These are phyloP conservation scores for Aspergillus cejpii DNA, from an alignment of 2,329 filamentous ascomycete genomes.

Conservation along the genomic window DNA sequence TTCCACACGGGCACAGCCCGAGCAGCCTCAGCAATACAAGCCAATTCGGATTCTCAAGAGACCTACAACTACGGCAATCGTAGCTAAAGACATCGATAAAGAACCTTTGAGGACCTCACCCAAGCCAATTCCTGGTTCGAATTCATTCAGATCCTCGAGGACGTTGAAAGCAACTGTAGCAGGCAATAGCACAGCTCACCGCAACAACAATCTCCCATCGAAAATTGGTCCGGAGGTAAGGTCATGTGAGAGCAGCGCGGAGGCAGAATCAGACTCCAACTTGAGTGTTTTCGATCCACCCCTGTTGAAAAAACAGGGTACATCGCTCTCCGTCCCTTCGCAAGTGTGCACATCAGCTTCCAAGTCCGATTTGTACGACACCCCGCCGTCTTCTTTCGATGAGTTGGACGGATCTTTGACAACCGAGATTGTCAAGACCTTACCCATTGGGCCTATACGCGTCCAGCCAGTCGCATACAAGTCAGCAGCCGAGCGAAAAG, in stretches of 20 bases:
- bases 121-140: conserved; percentile 5
- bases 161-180: neutral
- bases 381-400: conserved; percentile 34
- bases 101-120: conserved; percentile 1
- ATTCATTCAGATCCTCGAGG: conserved; percentile 2
- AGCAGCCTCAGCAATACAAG: conserved; percentile 4
- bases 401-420: conserved; percentile 20
- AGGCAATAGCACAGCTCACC: neutral
- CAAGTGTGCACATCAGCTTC: conserved; percentile 20
- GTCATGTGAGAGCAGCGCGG: conserved; percentile 24
- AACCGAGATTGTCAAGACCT: conserved; percentile 13
- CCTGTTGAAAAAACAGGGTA: conserved; percentile 12
- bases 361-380: conserved; percentile 17
- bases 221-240: conserved; percentile 8
- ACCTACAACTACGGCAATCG: conserved; percentile 1
- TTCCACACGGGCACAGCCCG: neutral
- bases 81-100: neutral
- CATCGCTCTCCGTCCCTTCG: conserved; percentile 22
- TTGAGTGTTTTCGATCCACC: conserved; percentile 28
- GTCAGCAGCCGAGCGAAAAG: conserved; percentile 23
- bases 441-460: conserved; percentile 11
- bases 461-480: conserved; percentile 22
- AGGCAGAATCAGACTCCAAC: conserved; percentile 27
- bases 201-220: neutral
- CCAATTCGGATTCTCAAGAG: conserved; percentile 20